phyloP scores from a whole-genome alignment of 805 yeast species.

The Wickerhamiella parazyma region DNA sequence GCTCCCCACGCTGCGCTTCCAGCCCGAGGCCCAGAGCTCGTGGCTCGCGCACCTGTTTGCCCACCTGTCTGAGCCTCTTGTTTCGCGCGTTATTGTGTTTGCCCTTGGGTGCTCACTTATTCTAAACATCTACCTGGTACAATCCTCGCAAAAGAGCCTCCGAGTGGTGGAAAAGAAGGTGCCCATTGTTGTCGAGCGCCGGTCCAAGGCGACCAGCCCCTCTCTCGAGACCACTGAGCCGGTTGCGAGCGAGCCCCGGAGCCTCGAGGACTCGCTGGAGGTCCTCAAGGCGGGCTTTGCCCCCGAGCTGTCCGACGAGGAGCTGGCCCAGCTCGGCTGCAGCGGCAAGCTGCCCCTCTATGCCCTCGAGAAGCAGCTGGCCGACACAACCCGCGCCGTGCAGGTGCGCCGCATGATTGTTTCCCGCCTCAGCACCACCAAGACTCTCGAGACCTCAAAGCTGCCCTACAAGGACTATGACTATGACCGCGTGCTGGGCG shows the following conservation, averaged over 20 bases:
- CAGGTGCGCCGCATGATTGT: conserved; percentile 85
- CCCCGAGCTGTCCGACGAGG: conserved; percentile 51
- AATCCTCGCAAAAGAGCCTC: conserved; percentile 29
- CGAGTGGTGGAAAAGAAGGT: conserved; percentile 24
- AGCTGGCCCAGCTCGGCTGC: conserved; percentile 56
- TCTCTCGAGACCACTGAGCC: conserved; percentile 25
- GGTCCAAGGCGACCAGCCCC: conserved; percentile 23
- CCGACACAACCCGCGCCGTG: conserved; percentile 85
- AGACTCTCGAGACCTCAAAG: conserved; percentile 54
- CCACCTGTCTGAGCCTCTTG: conserved; percentile 11
- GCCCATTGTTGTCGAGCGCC: conserved; percentile 21
- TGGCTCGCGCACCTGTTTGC: conserved; percentile 12
- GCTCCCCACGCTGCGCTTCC: conserved; percentile 29
- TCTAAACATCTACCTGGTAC: conserved; percentile 58
- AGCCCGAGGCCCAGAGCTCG: conserved; percentile 13
- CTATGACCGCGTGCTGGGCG: conserved; percentile 92
- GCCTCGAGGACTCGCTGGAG: conserved; percentile 47
- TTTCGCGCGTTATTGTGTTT: conserved; percentile 39
- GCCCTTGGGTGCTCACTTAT: conserved; percentile 63
- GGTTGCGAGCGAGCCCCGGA: conserved; percentile 16
- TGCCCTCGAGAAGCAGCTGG: conserved; percentile 85
- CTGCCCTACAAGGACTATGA: conserved; percentile 78
- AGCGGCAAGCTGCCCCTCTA: conserved; percentile 77
- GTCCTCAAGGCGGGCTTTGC: conserved; percentile 60
- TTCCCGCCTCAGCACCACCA: conserved; percentile 67